phyloP scores from a whole-genome alignment of 352 stramenopile genomes.

The Globisporangium alternatum region DNA sequence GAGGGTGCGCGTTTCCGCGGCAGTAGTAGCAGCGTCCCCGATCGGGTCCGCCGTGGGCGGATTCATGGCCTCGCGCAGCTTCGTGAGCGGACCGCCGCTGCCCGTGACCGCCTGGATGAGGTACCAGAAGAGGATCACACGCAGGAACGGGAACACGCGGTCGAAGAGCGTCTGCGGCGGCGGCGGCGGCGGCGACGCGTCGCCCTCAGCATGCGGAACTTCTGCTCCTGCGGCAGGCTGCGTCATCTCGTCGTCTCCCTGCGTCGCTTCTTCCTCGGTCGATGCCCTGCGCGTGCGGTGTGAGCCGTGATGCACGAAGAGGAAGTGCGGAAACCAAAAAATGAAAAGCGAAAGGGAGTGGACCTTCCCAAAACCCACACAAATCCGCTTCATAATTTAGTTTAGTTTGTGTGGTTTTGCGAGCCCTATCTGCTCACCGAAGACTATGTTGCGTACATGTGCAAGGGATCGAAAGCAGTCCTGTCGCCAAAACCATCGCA shows the following conservation, averaged over 20 bases:
- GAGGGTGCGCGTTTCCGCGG: background rate
- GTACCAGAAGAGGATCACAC: slow-evolving; percentile 84
- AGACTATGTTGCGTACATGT: too few species aligned
- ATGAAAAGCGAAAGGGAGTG: slow-evolving; percentile 1
- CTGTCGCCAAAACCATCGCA: too few species aligned
- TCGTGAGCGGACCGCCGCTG: slow-evolving; percentile 15
- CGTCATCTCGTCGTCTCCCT: background rate
- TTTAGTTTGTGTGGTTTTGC: too few species aligned
- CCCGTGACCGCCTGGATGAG: slow-evolving; percentile 53
- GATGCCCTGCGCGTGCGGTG: background rate
- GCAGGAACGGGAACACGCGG: slow-evolving; percentile 60
- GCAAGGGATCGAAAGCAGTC: too few species aligned
- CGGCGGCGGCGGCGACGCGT: slow-evolving; percentile 21
- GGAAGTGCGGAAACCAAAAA: slow-evolving; percentile 1
- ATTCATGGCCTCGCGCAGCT: slow-evolving; percentile 16
- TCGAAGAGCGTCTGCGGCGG: slow-evolving; percentile 48
- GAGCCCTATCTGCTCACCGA: too few species aligned
- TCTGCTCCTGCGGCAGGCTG: slow-evolving; percentile 15
- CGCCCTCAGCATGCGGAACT: slow-evolving; percentile 6
- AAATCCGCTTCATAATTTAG: too few species aligned
- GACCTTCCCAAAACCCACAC: too few species aligned
- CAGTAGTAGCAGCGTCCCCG: slow-evolving; percentile 4
- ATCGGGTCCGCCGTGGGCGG: slow-evolving; percentile 19
- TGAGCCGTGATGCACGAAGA: background rate
- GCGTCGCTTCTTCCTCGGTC: background rate